Evolutionary conservation across 257 asterid species (phyloP), one percentile per base, ranked within the genome.

Genomic region (Forsythia suspensa): DNA sequence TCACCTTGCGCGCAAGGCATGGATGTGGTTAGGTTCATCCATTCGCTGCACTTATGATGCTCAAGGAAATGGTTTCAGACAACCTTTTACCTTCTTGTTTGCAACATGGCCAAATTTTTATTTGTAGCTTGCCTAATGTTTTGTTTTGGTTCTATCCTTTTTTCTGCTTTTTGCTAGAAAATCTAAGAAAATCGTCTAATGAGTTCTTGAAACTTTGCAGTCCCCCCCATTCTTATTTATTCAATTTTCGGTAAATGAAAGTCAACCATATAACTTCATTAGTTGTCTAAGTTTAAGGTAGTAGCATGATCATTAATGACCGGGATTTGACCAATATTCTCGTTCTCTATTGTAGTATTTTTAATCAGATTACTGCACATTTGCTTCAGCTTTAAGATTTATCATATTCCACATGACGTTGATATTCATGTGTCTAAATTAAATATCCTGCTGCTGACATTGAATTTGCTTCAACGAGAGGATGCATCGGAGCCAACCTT

Each of bases 291-390:
- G 59, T 13, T 51, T 40, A 24, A 29, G 34, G 34, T 43, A 21
- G 39, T 68, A 61, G 57, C 21, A 76, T 78, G 52, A 67, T 67
- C 83, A 80, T 82, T 83, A 75, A 77, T 80, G 82, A 73, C 80
- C 34, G 44, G 65, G 61, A 80, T 74, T 67, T 82, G 83, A 78
- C 79, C 15, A 70, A 44, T 71, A 68, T 24, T 4, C 74, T 70
- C 65, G 74, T 63, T 46, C 73, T 70, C 75, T 52, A 39, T 77
- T 68, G 55, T 70, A 36, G 68, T 67, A 44, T 75, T 77, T 67
- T 57, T 71, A 16, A 66, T 52, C 13, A 65, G 68, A 44, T 41
- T 51, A 5, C 12, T 66, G 11, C 34, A 71, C 13, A 78, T 63
- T 72, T 85, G 73, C 73, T 66, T 76, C 36, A 13, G 10, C 78